Conservation (phyloP, 345 rosid genomes). For the Durio zibethinus region DNA sequence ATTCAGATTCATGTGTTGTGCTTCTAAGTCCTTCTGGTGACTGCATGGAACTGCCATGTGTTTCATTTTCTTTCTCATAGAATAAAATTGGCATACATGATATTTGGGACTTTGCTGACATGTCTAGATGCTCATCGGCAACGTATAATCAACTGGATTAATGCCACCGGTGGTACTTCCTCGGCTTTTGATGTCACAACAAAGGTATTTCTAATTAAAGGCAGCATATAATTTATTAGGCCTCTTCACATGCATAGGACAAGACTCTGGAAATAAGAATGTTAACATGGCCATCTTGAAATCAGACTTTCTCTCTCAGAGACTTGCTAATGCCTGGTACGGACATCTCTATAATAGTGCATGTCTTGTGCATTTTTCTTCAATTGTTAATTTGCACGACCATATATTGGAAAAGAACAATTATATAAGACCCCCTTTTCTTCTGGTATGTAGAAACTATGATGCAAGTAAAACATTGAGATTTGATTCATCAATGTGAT, state of each 20-base stretch:
- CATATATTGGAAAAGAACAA: neutral
- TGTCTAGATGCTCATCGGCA: conserved; percentile 47
- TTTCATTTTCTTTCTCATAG: neutral
- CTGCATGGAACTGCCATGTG: neutral
- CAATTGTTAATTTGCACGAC: neutral
- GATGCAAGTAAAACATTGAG: neutral
- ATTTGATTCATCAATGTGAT: neutral
- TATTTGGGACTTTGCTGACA: conserved; percentile 8
- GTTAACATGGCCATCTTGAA: neutral
- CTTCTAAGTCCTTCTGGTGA: neutral
- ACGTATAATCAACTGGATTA: conserved; percentile 50
- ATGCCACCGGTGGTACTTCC: conserved; percentile 51
- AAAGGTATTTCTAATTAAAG: conserved; percentile 29
- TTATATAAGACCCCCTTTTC: neutral
- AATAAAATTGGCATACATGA: neutral
- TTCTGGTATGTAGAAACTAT: neutral
- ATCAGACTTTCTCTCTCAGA: neutral
- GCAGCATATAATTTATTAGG: neutral
- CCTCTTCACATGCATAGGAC: neutral
- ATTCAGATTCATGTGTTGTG: neutral
- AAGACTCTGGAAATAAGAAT: neutral
- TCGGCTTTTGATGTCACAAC: conserved; percentile 60
- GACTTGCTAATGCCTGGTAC: neutral
- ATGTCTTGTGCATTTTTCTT: conserved; percentile 1
- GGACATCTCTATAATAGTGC: neutral